phyloP scores from a whole-genome alignment of 2,329 filamentous ascomycete genomes.

The Alternaria triticina region DNA sequence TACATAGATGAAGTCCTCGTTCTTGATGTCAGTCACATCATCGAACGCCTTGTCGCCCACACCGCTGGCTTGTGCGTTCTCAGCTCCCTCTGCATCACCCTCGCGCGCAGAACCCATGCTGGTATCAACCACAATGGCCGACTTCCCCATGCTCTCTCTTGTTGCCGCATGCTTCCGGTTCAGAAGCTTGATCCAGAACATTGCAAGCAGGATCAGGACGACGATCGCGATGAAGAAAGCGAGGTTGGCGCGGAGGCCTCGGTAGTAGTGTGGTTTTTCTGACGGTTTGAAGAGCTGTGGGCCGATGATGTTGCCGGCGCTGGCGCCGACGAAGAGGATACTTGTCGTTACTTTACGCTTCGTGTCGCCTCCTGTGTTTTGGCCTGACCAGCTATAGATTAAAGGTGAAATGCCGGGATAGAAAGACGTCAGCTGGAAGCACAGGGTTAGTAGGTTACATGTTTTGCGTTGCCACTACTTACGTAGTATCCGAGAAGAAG shows the following conservation, averaged over 20 bases:
- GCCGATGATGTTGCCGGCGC: conserved; percentile 70
- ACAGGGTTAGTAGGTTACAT: not conserved
- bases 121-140: conserved; percentile 62
- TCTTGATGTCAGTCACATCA: conserved; percentile 66
- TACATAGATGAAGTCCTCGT: conserved; percentile 70
- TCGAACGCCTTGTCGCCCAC: conserved; percentile 60
- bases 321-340: conserved; percentile 69
- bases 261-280: conserved; percentile 64
- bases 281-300: conserved; percentile 68
- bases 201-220: conserved; percentile 54
- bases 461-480: not conserved
- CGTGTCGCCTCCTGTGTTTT: conserved; percentile 72
- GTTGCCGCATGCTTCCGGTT: conserved; percentile 63
- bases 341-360: conserved; percentile 72
- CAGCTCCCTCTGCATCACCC: conserved; percentile 41
- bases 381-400: conserved; percentile 66
- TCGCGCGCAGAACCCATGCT: conserved; percentile 62
- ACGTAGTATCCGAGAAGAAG: conserved; percentile 64
- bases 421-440: conserved; percentile 54
- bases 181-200: conserved; percentile 59
- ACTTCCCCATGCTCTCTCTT: conserved; percentile 66
- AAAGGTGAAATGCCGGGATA: conserved; percentile 67
- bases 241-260: conserved; percentile 66
- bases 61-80: conserved; percentile 28
- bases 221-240: conserved; percentile 67